These are phyloP conservation scores for Pythium insidiosum DNA, from an alignment of 352 stramenopile genomes.

Conservation along the genomic window DNA sequence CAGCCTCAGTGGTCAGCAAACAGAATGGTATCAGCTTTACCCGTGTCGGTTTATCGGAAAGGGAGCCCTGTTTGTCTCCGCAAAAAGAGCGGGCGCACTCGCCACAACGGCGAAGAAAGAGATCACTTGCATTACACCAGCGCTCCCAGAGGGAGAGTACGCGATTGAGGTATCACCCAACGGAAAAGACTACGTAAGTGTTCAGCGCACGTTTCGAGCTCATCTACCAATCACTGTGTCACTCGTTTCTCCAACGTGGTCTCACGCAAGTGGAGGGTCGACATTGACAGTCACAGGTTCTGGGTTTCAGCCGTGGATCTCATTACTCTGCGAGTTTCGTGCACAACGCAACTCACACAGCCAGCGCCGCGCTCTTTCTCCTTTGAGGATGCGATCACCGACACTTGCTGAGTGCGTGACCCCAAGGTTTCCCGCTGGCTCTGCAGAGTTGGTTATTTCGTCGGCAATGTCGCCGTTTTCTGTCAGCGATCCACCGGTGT, in stretches of 20 bases:
- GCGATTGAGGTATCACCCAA: slow-evolving; percentile 13
- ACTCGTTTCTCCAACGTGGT: background rate
- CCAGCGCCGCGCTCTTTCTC: no score
- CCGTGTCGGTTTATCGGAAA: background rate
- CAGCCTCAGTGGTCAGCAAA: background rate
- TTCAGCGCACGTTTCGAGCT: background rate
- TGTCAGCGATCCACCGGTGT: background rate
- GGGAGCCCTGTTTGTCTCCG: no score
- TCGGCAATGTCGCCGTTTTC: no score
- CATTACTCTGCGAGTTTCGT: slow-evolving; percentile 8
- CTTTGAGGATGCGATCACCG: no score
- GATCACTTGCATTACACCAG: slow-evolving; percentile 7
- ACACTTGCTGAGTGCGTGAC: slow-evolving; percentile 10
- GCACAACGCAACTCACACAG: no score
- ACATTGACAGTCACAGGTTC: background rate
- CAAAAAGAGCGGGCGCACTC: no score
- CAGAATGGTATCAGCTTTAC: background rate
- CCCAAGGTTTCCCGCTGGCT: slow-evolving; percentile 8
- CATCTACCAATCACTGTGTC: slow-evolving; percentile 5
- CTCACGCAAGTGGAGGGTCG: background rate
- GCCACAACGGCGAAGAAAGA: no score
- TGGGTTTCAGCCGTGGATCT: slow-evolving; percentile 13
- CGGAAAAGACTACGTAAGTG: slow-evolving; percentile 8
- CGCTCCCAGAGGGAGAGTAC: slow-evolving; percentile 5
- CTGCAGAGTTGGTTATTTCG: no score